These are phyloP conservation scores for Jackrogersella minutella DNA, from an alignment of 495 filamentous ascomycete genomes.

Conservation along the genomic window DNA sequence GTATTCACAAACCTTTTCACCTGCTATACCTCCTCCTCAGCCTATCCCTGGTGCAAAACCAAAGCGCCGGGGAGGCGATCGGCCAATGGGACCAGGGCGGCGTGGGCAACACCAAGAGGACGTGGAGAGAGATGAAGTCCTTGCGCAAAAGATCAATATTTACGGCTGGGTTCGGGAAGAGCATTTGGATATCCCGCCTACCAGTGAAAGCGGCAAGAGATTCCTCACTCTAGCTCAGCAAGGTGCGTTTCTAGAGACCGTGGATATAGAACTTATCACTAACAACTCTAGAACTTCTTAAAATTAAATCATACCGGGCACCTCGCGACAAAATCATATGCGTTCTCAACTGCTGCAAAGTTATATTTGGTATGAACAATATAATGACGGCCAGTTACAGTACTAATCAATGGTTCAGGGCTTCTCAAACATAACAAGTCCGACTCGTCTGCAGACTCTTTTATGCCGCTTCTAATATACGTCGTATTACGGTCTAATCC, in stretches of 20 bases:
- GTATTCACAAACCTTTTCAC: constrained; percentile 96
- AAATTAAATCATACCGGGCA: constrained; percentile 95
- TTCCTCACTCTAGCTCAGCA: constrained; percentile 91
- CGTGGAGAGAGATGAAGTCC: constrained; percentile 92
- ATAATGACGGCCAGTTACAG: neutral
- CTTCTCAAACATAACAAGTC: constrained; percentile 89
- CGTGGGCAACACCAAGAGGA: constrained; percentile 98
- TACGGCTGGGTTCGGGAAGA: constrained; percentile 95
- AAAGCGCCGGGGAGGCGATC: constrained; percentile 71
- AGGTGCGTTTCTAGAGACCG: constrained; percentile 59
- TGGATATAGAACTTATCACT: constrained; percentile 8
- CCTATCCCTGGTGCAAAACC: constrained; percentile 75
- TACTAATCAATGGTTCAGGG: constrained; percentile 57
- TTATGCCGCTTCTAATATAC: constrained; percentile 94
- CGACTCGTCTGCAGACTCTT: constrained; percentile 94
- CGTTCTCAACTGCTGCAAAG: constrained; percentile 98
- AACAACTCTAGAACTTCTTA: constrained; percentile 75
- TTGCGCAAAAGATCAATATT: constrained; percentile 95
- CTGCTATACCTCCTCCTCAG: constrained; percentile 82
- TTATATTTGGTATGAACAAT: constrained; percentile 83
- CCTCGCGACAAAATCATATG: constrained; percentile 98
- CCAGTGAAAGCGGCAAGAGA: constrained; percentile 80
- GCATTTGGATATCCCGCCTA: constrained; percentile 92
- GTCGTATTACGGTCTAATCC: constrained; percentile 94
- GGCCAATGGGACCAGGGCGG: constrained; percentile 78